These are phyloP conservation scores for Eutypa lata DNA, from an alignment of 2,329 filamentous ascomycete species.

Conservation along the genomic window DNA sequence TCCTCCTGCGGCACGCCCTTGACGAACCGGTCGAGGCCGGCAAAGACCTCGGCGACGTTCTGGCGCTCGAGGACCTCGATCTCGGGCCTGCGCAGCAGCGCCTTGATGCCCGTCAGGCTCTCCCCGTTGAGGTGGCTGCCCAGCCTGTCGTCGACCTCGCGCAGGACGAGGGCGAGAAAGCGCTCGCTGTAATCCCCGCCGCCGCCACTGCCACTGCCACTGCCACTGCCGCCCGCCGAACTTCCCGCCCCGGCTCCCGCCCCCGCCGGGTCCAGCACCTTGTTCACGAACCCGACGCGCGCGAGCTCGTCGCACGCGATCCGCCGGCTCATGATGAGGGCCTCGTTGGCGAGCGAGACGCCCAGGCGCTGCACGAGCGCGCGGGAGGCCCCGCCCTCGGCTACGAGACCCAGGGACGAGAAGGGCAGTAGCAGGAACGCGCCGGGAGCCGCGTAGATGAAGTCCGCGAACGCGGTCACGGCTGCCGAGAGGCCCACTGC, in stretches of 20 bases:
- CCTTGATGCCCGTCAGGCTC: constrained; percentile 81
- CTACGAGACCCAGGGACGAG: constrained; percentile 81
- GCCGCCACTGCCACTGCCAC: constrained; percentile 31
- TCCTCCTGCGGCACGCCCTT: constrained; percentile 81
- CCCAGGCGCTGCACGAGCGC: constrained; percentile 81
- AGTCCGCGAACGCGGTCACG: constrained; percentile 79
- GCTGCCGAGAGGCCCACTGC: constrained; percentile 85
- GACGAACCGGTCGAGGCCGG: constrained; percentile 76
- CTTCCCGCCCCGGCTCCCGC: too few species aligned
- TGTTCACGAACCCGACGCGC: constrained; percentile 79
- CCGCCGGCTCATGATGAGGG: constrained; percentile 82
- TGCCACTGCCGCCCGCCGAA: too few species aligned
- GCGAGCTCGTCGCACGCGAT: constrained; percentile 73
- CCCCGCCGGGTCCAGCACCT: constrained; percentile 56
- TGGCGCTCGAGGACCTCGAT: constrained; percentile 70
- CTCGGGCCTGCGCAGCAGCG: constrained; percentile 72
- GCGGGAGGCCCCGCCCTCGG: constrained; percentile 78
- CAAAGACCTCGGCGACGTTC: constrained; percentile 82
- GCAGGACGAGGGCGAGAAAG: constrained; percentile 70
- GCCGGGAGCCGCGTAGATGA: constrained; percentile 81
- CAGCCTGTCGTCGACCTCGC: constrained; percentile 76
- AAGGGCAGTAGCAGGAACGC: constrained; percentile 90
- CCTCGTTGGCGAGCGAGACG: constrained; percentile 81
- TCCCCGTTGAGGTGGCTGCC: constrained; percentile 77
- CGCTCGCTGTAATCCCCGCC: constrained; percentile 58